phyloP scores from a whole-genome alignment of 495 filamentous ascomycete genomes.

The Daldinia decipiens region DNA sequence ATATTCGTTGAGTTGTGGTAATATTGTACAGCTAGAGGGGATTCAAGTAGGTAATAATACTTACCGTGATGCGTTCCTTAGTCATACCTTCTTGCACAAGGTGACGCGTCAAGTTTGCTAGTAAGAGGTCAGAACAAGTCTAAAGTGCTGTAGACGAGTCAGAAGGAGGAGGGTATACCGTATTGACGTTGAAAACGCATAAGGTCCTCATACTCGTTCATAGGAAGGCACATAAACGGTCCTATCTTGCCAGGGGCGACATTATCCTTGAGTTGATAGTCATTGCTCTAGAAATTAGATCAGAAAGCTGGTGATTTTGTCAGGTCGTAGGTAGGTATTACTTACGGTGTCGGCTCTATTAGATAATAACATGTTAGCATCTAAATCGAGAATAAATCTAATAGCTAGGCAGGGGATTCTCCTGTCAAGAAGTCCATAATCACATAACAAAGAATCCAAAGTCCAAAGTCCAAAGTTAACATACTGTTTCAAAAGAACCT shows the following conservation, averaged over 20 bases:
- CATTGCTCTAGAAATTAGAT: not conserved
- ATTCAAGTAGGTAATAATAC: slow-evolving; percentile 18
- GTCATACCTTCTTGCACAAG: slow-evolving; percentile 71
- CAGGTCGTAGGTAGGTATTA: not conserved
- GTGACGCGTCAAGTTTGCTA: slow-evolving; percentile 70
- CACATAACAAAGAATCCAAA: not conserved
- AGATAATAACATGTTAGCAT: slow-evolving; percentile 6
- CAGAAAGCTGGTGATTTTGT: not conserved
- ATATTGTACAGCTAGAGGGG: not conserved
- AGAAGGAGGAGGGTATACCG: slow-evolving; percentile 40
- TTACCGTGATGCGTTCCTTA: slow-evolving; percentile 68
- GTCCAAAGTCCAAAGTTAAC: not conserved
- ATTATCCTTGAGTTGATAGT: not conserved
- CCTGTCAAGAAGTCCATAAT: no score
- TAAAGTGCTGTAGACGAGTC: not conserved
- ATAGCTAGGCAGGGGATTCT: no score
- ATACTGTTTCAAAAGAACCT: slow-evolving; percentile 11
- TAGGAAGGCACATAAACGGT: slow-evolving; percentile 39
- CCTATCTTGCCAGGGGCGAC: not conserved
- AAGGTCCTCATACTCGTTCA: slow-evolving; percentile 51
- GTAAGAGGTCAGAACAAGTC: slow-evolving; percentile 16
- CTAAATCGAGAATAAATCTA: not conserved
- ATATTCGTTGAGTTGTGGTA: not conserved
- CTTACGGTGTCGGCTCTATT: slow-evolving; percentile 10
- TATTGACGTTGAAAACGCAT: slow-evolving; percentile 46